Evolutionary conservation across 176 grass and related monocot genomes (phyloP), one percentile per base, ranked within the genome.

Genomic region (Lolium rigidum): DNA sequence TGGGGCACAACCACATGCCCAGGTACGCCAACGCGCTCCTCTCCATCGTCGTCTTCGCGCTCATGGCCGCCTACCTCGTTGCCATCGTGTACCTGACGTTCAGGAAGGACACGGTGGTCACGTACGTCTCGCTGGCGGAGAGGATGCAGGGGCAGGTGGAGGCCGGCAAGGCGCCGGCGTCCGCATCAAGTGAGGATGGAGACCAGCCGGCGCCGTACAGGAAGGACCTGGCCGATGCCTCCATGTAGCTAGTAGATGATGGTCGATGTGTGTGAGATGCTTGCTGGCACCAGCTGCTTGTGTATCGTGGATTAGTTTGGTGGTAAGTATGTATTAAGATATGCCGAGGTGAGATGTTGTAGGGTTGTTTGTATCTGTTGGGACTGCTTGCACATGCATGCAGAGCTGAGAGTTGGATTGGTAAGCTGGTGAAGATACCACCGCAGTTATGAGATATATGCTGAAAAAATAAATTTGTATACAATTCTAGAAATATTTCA

Each of bases 21-120:
- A 94, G 75, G 72, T 76, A 87, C 18, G 85, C 58, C 68, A 92
- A 31, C 5, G 80, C 17, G 9, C 59, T 92, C 38, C 3, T 84
- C 37, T 86, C 73, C 74, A 17, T 88, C 52, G 10, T 76, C 46
- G 73, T 88, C 28, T 80, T 89, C 77, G 60, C 90, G 2, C 65
- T 88, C 64, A 82, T 83, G 87, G 85, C 73, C 37, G 50, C 62
- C 48, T 94, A 94, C 78, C 70, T 94, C 6, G 18, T 77, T 28
- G 79, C 80, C 15, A 4, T 94, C 6, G 51, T 92, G 82, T 94
- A 92, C 85, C 76, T 92, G 43, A 87, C 85, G n/a, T 90, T 92
- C 60, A 90, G 93, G 41, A 94, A 76, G 82, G 90, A 94, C 63
- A 74, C 20, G 14, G 84, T 83, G 47, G 52, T 38, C 14, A 90